Evolutionary conservation across 1,284 basidiomycete species (phyloP), one percentile per base, ranked within the genome.

Genomic region (Austroboletus niveus): DNA sequence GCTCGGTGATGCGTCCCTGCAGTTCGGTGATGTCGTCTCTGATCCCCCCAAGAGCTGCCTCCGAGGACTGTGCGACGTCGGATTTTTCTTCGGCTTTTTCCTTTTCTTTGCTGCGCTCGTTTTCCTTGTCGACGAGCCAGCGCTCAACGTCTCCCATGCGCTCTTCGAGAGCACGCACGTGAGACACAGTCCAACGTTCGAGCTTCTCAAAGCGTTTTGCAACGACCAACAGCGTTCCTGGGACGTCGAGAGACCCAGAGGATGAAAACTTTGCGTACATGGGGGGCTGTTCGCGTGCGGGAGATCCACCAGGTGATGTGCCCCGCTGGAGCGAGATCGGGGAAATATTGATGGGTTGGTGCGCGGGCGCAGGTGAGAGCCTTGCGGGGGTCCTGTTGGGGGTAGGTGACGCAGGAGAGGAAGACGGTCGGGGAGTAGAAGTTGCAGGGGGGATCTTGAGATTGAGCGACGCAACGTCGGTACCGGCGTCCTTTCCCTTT

Each of bases 71-170:
- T 6, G 46, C 8, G 35, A 35, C 42, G 20, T 56, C 48, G 1
- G 46, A 59, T 5, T 53, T 51, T 4, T 4, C 40, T 11, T 52
- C 48, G 46, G 53, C 52, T 36, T 53, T 52, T 8, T 52, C 60
- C 4, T 59, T 59, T 9, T 68, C 65, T 74, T 58, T 67, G 22
- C 43, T 38, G 10, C 69, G 59, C 53, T 79, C 77, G 45, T 75
- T 80, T 66, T 89, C 87, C 63, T 84, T 87, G 52, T 89, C 87
- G 3, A 90, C 87, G 12, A 90, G 75, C 85, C 87, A 90, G 39
- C 82, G 77, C 64, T 91, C 88, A 20, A 91, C 89, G 51, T 91
- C 89, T 56, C 84, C 81, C 87, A 91, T 91, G 31, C 88, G 79
- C 24, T 91, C 89, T 60, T 91, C 88, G 14, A 91, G 70, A 0